Evolutionary conservation across 148 eudicot genomes (phyloP), one percentile per base, ranked within the genome.

Genomic region (Linanthus parryae): DNA sequence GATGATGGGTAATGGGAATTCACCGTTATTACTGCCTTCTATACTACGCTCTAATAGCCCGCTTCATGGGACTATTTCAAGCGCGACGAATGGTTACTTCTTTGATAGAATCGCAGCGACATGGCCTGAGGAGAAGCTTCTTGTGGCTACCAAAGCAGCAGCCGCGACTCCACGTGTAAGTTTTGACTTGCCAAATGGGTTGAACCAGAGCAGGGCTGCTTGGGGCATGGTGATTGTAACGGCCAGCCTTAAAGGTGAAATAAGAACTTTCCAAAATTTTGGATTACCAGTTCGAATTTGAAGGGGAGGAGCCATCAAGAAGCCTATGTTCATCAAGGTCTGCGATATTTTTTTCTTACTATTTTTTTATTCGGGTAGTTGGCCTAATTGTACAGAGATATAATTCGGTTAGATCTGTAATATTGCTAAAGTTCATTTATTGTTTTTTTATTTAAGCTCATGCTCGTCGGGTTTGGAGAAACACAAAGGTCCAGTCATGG

Each of bases 211-310:
- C 35, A 66, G 73, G 62, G 72, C 85, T 9, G 95, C 88, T n/a
- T 90, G 97, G 97, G 88, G 95, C 30, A 73, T 85, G 78, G 95
- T 85, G 36, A 85, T 90, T 34, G 97, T 85, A 37, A 80, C 95
- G 2, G 97, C 97, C 28, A 82, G 91, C 19, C 77, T 77, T 5
- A 57, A 76, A 60, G 97, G 97, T 1, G 88, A 90, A 68, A 85
- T 90, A 42, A 80, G 82, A 59, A 80, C 88, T 20, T 90, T 77
- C 64, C 97, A 82, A 58, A 90, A 90, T 54, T 90, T 82, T 48
- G 97, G 97, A n/a, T 46, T 80, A 62, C 96, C 96, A 2, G 71
- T 83, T 52, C 75, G 95, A 49, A 74, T 74, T 31, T 87, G 67
- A 62, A 60, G 50, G 45, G 52, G 8, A 11, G 1, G 13, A 20